Conservation (phyloP, 2,329 filamentous ascomycete genomes). For the Nigrospora oryzae region DNA sequence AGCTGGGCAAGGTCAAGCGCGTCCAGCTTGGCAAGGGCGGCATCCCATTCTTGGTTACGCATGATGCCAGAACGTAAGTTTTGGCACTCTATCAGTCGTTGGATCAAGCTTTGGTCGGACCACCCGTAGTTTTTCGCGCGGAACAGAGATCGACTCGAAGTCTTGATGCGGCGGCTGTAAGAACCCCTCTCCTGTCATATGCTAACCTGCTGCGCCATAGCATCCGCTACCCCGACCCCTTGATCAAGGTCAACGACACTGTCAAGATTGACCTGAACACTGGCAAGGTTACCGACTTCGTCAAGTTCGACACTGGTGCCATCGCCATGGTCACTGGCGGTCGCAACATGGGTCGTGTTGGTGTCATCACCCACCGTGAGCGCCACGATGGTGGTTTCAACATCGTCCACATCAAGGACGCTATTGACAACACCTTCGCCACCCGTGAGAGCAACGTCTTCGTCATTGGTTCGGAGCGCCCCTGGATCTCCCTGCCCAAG, state of each 20-base stretch:
- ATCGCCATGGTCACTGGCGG: slow-evolving; percentile 98
- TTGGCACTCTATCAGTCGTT: slow-evolving; percentile 99
- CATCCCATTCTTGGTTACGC: slow-evolving; percentile 99
- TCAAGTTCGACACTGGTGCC: slow-evolving; percentile 97
- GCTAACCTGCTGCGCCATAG: slow-evolving; percentile 46
- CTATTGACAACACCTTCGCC: slow-evolving; percentile 99
- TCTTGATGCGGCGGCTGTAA: slow-evolving; percentile 45
- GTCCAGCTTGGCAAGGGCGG: slow-evolving; percentile 98
- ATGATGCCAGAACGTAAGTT: slow-evolving; percentile 99
- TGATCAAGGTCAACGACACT: slow-evolving; percentile 99
- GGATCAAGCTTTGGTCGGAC: slow-evolving; percentile 94
- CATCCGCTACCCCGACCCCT: slow-evolving; percentile 97
- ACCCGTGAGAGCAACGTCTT: slow-evolving; percentile 99
- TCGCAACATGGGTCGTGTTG: slow-evolving; percentile 99
- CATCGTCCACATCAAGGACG: slow-evolving; percentile 99
- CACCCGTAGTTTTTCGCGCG: slow-evolving; percentile 13
- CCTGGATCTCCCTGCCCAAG: slow-evolving; percentile 99
- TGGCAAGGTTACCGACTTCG: slow-evolving; percentile 96
- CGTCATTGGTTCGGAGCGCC: slow-evolving; percentile 97
- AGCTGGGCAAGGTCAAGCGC: slow-evolving; percentile 99
- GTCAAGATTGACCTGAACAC: slow-evolving; percentile 97
- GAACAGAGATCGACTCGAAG: slow-evolving; percentile 21
- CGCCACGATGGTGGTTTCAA: slow-evolving; percentile 99
- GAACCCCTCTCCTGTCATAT: slow-evolving; percentile 23
- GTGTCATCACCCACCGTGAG: slow-evolving; percentile 99